Base-by-base conservation (phyloP, 2,329 filamentous ascomycete species). In the Venturia nashicola region DNA sequence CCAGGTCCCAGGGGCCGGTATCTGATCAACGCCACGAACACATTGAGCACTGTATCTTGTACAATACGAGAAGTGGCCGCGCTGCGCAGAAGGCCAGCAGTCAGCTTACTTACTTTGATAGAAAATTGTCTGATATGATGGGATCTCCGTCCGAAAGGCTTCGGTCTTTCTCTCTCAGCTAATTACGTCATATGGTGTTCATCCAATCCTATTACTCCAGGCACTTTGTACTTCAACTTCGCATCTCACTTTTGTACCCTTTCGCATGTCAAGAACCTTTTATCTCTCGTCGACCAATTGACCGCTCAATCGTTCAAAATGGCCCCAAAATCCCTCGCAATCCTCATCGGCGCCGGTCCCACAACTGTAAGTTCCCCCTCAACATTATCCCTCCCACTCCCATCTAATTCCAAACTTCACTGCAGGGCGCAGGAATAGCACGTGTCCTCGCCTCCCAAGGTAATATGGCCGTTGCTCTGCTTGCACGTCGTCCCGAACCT, bases 391-490 rank as follows among this genome's bases (percentile, higher is more conserved):
- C 32, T 1, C 20, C 23, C 39, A 6, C 20, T 27, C 27, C 27
- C 51, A 54, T n/a, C 32, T 34, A 48, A 20, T 39, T 18, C 27
- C 61, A 44, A 7, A 39, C 11, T 39, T 39, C 36, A 39, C 36
- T 39, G 36, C 11, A 81, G 73, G 81, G 81, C 12, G 78, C 79
- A 12, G 82, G 82, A 51, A 84, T 85, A n/a, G 80, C 80, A 27
- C 76, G 81, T 23, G 76, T 83, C 43, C 78, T 84, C 46, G 79
- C 81, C 0, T 72, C 74, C 0, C 77, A 82, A 39, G 81, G 81
- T 42, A 83, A 84, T 69, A 74, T 83, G 59, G 81, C 82, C 32
- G 78, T 84, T 9, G 81, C 82, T 18, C 74, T 83, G 8, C 76
- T 83, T 55, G 80, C 81, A 8, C 77, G 82, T 5, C 76, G 78